phyloP scores from a whole-genome alignment of 139 green algal species.

The Pseudopediastrum boryanum region DNA sequence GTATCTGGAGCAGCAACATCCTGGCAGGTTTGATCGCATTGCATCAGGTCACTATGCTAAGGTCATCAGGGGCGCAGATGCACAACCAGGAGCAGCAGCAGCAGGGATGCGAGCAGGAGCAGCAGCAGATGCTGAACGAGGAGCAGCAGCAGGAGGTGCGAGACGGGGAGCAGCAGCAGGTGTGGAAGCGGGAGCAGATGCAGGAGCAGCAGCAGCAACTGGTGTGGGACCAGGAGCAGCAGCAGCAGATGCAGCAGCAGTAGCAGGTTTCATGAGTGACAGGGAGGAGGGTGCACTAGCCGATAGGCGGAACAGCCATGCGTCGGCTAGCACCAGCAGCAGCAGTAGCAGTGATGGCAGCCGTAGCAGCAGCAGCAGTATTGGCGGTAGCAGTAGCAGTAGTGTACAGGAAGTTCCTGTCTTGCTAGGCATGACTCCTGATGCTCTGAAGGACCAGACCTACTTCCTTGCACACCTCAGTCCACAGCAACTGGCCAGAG shows the following conservation, averaged over 20 bases:
- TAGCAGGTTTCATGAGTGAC: background rate
- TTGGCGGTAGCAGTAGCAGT: conserved; percentile 1
- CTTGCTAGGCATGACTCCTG: conserved; percentile 69
- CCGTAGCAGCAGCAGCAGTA: background rate
- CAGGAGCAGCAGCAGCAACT: conserved; percentile 9
- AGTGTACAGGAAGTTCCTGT: background rate
- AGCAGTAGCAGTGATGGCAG: background rate
- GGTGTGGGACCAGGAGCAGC: conserved; percentile 7
- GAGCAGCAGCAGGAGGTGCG: background rate
- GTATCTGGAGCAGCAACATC: conserved; percentile 63
- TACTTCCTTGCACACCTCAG: conserved; percentile 90
- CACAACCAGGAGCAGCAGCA: conserved; percentile 6
- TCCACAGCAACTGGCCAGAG: conserved; percentile 73
- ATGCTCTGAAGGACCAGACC: conserved; percentile 93
- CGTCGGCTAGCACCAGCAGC: background rate
- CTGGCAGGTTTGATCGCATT: conserved; percentile 67
- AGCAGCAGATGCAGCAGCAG: conserved; percentile 20
- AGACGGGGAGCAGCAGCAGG: background rate
- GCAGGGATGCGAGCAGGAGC: background rate
- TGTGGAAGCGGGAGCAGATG: background rate
- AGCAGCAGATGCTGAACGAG: conserved; percentile 25
- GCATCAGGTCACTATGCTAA: conserved; percentile 84
- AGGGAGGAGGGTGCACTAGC: conserved; percentile 1
- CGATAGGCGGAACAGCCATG: background rate
- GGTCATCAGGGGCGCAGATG: background rate